These are phyloP conservation scores for Lipomyces starkeyi DNA, from an alignment of 805 yeast genomes.

Conservation along the genomic window DNA sequence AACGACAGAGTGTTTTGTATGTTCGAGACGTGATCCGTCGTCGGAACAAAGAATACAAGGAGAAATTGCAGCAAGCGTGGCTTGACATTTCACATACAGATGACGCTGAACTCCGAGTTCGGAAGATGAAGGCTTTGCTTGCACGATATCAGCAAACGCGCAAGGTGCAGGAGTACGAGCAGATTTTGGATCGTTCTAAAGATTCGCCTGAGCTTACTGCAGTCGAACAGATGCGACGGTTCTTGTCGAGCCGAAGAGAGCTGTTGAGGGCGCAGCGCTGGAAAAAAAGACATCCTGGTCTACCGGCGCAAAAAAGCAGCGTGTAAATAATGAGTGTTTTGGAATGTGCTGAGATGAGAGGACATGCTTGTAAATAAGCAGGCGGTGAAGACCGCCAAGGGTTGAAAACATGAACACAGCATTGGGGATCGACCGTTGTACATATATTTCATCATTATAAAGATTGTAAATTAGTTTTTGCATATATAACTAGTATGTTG, in stretches of 20 bases:
- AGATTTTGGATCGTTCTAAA: background rate
- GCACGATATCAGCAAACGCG: background rate
- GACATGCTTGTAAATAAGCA: background rate
- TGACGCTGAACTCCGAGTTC: background rate
- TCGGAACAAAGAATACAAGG: background rate
- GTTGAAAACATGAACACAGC: background rate
- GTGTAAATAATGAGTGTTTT: background rate
- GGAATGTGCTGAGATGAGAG: background rate
- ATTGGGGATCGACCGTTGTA: background rate
- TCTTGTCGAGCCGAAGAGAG: background rate
- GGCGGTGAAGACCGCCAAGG: background rate
- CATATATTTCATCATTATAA: background rate
- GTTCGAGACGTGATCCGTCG: background rate
- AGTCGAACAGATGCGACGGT: background rate
- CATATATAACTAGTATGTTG: slow-evolving; percentile 1
- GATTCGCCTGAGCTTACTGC: background rate
- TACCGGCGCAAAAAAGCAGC: background rate
- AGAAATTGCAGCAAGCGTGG: background rate
- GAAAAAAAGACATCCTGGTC: background rate
- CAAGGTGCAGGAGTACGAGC: background rate
- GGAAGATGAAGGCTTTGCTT: background rate
- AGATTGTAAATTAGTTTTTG: background rate
- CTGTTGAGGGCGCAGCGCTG: background rate
- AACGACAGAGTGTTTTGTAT: background rate
- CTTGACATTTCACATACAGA: background rate